Base-by-base conservation (phyloP, 1,284 basidiomycete species). In the Vanrija sp. region DNA sequence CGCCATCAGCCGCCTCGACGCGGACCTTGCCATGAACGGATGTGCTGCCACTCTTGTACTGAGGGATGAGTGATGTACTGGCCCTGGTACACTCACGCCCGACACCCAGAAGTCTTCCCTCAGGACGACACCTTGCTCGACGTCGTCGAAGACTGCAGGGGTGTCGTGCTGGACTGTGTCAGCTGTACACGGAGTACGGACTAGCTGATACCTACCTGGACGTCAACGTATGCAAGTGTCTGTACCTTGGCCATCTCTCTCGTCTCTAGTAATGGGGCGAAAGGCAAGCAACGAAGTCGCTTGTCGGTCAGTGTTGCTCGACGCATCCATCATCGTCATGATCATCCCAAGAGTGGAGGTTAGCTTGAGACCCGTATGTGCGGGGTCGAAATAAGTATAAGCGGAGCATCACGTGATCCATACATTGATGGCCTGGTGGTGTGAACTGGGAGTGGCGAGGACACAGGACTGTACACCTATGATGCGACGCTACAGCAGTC, bases 61-160 rank as follows among this genome's bases (percentile, higher is more conserved):
- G 52, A 5, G 21, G 9, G 3, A 34, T 52, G 14, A 50, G 45
- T 28, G 2, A 29, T 26, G n/a, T n/a, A 16, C 10, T 14, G 14
- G 34, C 0, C 21, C 15, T 6, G 19, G 9, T 6, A 5, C 5
- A n/a, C 75, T 59, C 44, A 77, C 75, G 9, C 63, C 70, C 8
- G 74, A 77, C 12, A 77, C 54, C 74, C 73, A 77, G 18, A 77
- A 65, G 60, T 75, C 68, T 56, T 77, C 75, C 15, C 60, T 53
- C 6, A 51, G 12, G 0, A 75, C 69, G 3, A 69, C 62, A 0
- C 65, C 67, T 52, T 77, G 75, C 43, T 67, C 68, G n/a, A 77
- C 68, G 61, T 77, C 74, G 44, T 76, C 75, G 47, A 75, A 73
- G 5, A 75, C 75, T 12, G 69, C 56, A 18, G 72, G 54, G 1